phyloP scores from a whole-genome alignment of 2,329 filamentous ascomycete species.

The Xylaria sp. region DNA sequence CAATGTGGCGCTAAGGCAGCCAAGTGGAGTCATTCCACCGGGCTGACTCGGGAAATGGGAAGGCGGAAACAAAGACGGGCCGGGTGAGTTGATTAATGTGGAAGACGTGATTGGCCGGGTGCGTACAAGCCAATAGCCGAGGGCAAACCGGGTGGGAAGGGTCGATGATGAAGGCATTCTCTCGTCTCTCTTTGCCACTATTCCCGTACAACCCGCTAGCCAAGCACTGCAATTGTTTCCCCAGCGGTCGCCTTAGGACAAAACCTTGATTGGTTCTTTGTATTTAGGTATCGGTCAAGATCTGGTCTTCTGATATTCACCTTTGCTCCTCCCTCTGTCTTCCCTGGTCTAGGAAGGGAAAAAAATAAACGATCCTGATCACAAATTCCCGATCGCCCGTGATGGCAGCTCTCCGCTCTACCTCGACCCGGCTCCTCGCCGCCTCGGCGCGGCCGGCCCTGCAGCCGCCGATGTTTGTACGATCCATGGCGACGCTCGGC shows the following conservation, averaged over 20 bases:
- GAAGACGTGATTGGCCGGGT: conserved; percentile 32
- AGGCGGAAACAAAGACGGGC: conserved; percentile 24
- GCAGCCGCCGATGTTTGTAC: conserved; percentile 48
- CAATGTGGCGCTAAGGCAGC: neutral
- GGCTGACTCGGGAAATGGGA: conserved; percentile 7
- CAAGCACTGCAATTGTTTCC: conserved; percentile 7
- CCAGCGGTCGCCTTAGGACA: neutral
- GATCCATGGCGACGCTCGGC: conserved; percentile 59
- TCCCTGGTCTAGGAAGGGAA: neutral
- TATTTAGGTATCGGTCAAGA: neutral
- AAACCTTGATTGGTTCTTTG: conserved; percentile 8
- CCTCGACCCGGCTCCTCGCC: conserved; percentile 55
- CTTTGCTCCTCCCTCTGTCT: neutral
- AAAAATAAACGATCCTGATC: conserved; percentile 5
- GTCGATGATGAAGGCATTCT: conserved; percentile 36
- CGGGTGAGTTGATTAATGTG: conserved; percentile 37
- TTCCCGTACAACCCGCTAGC: conserved; percentile 11
- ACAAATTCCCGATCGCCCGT: conserved; percentile 30
- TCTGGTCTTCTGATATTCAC: neutral
- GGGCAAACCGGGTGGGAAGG: conserved; percentile 34
- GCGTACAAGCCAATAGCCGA: conserved; percentile 32
- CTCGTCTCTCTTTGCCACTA: conserved; percentile 26
- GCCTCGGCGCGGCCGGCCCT: conserved; percentile 43
- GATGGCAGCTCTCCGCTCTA: conserved; percentile 66
- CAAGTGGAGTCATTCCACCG: neutral